Evolutionary conservation across 192 early-diverging fungal genomes (phyloP), one percentile per base, ranked within the genome.

Genomic region (Coemansia sp.): DNA sequence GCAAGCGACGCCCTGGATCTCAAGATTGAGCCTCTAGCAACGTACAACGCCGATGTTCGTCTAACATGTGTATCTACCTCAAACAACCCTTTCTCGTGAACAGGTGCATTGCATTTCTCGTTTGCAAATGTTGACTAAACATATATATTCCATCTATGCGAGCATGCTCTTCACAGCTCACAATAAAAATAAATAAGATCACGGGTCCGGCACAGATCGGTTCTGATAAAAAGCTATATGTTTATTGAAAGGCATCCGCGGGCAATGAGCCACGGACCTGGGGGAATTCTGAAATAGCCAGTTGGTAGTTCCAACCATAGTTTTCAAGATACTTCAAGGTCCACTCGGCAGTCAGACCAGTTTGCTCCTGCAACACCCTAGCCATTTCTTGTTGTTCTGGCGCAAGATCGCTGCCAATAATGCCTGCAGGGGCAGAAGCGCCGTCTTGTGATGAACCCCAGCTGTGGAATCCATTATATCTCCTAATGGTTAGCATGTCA

Each of bases 11-110:
- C 33, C 2, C 10, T 37, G 3, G 68, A 68, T 43, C 52, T 72
- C 16, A 56, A n/a, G 9, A 43, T 35, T 28, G 60, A 72, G 33
- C 76, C 84, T 0, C 53, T 89, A 55, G 81, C 81, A 25, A 67
- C 69, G 28, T 89, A 87, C 65, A 82, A 87, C 60, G 86, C 85
- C 25, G 86, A 85, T 42, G 80, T 83, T 53, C 74, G 88, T 62
- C 70, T 87, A 16, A 89, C 87, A 15, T 88, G 86, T 33, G 68
- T 84, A 15, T 51, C 61, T 20, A 61, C 59, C 0, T 79, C 82
- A 9, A 74, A 55, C 45, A 70, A 61, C 16, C 39, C 42, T 59
- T 73, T 66, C 34, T 63, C 68, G 57, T n/a, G 13, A 33, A n/a
- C 13, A 30, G 16, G 43, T 43, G 4, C 40, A 1, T 43, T 43